Conservation (phyloP, 345 rosid species). For the Hibiscus mutabilis region DNA sequence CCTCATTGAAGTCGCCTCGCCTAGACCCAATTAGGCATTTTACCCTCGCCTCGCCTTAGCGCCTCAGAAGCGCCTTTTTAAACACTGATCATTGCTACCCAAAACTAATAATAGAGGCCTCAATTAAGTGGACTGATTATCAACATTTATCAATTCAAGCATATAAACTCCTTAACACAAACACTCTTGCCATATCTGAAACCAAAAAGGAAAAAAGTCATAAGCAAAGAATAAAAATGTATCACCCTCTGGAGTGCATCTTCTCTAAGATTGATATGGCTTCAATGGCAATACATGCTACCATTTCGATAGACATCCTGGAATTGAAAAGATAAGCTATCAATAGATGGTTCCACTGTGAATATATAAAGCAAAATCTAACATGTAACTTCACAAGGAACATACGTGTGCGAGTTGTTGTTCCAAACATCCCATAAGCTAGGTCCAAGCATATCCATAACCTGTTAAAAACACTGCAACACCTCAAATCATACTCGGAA, state of each 20-base stretch:
- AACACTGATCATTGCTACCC: not conserved
- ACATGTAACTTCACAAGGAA: conserved; percentile 4
- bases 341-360: not conserved
- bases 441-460: conserved; percentile 90
- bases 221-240: conserved; percentile 1
- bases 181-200: not conserved
- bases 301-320: conserved; percentile 86
- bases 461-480: conserved; percentile 32
- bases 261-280: conserved; percentile 86
- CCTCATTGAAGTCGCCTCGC: too few relatives aligned
- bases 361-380: conserved; percentile 7
- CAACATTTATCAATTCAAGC: not conserved
- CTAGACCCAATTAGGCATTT: too few relatives aligned
- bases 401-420: conserved; percentile 58
- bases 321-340: conserved; percentile 11
- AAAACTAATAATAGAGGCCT: not conserved
- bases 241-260: conserved; percentile 81
- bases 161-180: not conserved
- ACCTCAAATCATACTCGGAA: conserved; percentile 5
- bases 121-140: not conserved
- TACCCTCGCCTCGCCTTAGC: too few relatives aligned
- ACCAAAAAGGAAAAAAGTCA: conserved; percentile 10
- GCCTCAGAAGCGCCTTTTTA: too few relatives aligned
- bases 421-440: conserved; percentile 90
- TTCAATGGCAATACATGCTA: conserved; percentile 89